A percentile compares a stretch with the other conserved stretches of the same genome.
phyloP scores from a whole-genome alignment of 2,329 filamentous ascomycete genomes.

The Hirsutella minnesotensis region DNA sequence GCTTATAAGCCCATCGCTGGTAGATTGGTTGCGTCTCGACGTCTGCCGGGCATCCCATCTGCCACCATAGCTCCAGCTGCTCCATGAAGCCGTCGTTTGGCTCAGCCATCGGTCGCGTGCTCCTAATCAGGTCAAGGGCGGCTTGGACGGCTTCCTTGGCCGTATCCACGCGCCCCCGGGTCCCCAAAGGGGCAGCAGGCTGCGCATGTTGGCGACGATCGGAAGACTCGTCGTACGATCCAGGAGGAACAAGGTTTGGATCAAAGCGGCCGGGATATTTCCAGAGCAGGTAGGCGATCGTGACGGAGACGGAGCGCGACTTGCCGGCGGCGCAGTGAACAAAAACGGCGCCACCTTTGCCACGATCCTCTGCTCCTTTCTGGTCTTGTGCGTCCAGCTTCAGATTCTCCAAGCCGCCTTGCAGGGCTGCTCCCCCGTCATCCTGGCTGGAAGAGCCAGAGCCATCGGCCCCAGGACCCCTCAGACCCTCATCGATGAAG shows the following conservation, averaged over 20 bases:
- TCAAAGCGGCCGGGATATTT: conserved; percentile 44
- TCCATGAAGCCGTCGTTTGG: conserved; percentile 88
- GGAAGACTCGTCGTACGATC: conserved; percentile 9
- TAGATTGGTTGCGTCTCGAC: conserved; percentile 62
- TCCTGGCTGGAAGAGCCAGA: conserved; percentile 1
- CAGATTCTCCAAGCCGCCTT: conserved; percentile 4
- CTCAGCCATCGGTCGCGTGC: conserved; percentile 65
- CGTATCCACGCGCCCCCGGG: conserved; percentile 19
- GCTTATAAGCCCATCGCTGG: conserved; percentile 54
- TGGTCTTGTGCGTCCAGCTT: neutral
- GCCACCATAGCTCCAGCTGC: conserved; percentile 76
- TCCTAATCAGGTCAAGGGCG: conserved; percentile 58
- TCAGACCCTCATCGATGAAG: conserved; percentile 65
- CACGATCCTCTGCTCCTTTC: conserved; percentile 3
- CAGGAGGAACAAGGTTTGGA: conserved; percentile 20
- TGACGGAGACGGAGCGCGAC: conserved; percentile 76
- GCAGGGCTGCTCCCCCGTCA: conserved; percentile 1
- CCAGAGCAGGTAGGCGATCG: conserved; percentile 76
- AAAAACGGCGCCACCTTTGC: conserved; percentile 31
- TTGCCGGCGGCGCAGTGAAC: conserved; percentile 86
- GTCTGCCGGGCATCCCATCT: conserved; percentile 66
- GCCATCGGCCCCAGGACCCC: conserved; percentile 9
- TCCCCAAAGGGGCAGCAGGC: neutral
- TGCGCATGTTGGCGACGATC: neutral
- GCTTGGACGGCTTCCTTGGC: conserved; percentile 36